Evolutionary conservation across 2,329 filamentous ascomycete species (phyloP), one percentile per base, ranked within the genome.

Genomic region (Venturia effusa): DNA sequence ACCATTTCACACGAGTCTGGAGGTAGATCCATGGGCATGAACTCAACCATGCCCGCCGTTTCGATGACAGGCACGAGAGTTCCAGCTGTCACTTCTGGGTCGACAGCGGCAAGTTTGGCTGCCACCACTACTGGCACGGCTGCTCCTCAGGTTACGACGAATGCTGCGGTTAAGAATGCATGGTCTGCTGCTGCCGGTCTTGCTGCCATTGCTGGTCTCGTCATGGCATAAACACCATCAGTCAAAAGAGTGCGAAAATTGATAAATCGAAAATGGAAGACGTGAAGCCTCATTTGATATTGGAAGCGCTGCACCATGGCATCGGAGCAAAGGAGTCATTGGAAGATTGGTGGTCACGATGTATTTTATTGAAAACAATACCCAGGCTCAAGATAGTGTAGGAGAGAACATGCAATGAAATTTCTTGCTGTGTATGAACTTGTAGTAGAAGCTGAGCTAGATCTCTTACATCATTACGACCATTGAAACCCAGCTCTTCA

Each of bases 61-160:
- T 32, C 27, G 6, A 34, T n/a, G 51, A 19, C 27, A 17, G n/a
- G 27, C 30, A 34, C 51, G 27, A 34, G 7, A 7, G 27, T 15
- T 19, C 17, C 51, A 10, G 51, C 51, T 32, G 51, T 55, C n/a
- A 34, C 30, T 34, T 32, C 30, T 3, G 22, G n/a, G 22, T 55
- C 51, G 24, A 34, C 51, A 13, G n/a, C 51, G 51, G 30, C 51
- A 15, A 19, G 24, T 13, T 15, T 27, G 1, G 41, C 34, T 27
- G n/a, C 59, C 27, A 61, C 57, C 10, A 43, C 34, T 15, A 34
- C 55, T 59, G 55, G 55, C 55, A 59, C 22, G 10, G 59, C 40
- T 27, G 37, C 59, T 61, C n/a, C 13, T 15, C 60, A 62, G 60
- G 60, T 62, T 19, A 62, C 60, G 2, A 45, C 60, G 11, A 62